A percentile compares a stretch with the other conserved stretches of the same genome.
These are phyloP conservation scores for Sclerotinia trifoliorum DNA, from an alignment of 2,329 filamentous ascomycete genomes.

Conservation along the genomic window DNA sequence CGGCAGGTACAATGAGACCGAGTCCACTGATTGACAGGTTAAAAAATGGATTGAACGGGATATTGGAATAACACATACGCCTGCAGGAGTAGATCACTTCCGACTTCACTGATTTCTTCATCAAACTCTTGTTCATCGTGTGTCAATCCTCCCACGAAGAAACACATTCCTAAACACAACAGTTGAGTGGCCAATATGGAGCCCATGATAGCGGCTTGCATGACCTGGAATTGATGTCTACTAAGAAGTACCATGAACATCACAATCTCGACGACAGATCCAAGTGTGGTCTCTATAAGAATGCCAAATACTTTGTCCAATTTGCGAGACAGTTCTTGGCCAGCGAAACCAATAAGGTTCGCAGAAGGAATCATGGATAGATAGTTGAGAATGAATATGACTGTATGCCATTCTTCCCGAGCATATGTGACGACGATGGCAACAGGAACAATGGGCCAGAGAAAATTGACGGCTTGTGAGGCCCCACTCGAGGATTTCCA, in stretches of 20 bases:
- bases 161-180: constrained; percentile 76
- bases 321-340: constrained; percentile 70
- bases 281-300: constrained; percentile 61
- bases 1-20: constrained; percentile 45
- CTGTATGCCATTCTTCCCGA: constrained; percentile 55
- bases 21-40: constrained; percentile 43
- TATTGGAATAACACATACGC: constrained; percentile 54
- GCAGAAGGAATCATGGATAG: constrained; percentile 75
- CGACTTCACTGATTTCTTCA: constrained; percentile 73
- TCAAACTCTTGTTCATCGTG: constrained; percentile 70
- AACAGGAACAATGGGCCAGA: constrained; percentile 73
- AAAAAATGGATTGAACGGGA: neutral
- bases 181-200: constrained; percentile 81
- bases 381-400: constrained; percentile 69
- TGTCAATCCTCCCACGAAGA: constrained; percentile 70
- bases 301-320: constrained; percentile 70
- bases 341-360: constrained; percentile 73
- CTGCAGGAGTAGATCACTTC: constrained; percentile 72
- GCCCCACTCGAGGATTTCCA: constrained; percentile 62
- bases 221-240: constrained; percentile 59
- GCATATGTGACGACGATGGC: constrained; percentile 64
- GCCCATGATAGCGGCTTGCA: constrained; percentile 79
- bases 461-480: constrained; percentile 64
- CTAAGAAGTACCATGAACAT: constrained; percentile 74
- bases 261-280: constrained; percentile 77